Evolutionary conservation across 768 basidiomycete genomes (phyloP), one percentile per base, ranked within the genome.

Genomic region (Boletus reticuloceps): DNA sequence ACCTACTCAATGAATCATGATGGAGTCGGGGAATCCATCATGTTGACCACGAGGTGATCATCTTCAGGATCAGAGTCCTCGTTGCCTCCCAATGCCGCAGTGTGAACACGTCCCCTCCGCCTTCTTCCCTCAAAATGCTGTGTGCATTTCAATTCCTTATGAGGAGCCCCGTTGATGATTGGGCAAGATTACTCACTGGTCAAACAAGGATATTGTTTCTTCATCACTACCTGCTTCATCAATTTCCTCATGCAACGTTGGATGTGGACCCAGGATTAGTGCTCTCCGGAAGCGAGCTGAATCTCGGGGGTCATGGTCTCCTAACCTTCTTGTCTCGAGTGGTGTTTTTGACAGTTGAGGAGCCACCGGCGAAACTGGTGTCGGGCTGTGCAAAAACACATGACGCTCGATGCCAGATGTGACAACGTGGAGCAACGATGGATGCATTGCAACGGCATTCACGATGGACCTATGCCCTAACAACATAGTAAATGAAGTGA

Each of bases 391-490:
- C 13, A 92, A 69, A 19, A 84, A 62, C 25, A 91, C 77, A 56
- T 82, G 76, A 25, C 81, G 82, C 68, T 94, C 91, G 20, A 93
- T 80, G 4, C 91, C 91, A 5, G 85, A 76, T 5, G 89, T 89
- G 36, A 81, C 78, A 31, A 90, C 73, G 51, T 85, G 79, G 5
- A 87, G 79, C 40, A 86, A 75, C 20, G 80, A 75, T 2, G 91
- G 91, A 64, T 93, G 91, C 54, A 91, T 82, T 25, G 88, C 69
- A 4, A 81, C 75, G 0, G 83, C 81, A 64, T 93, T 94, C 43
- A 92, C 83, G 50, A 94, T 89, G 2, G 89, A 90, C 39, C 79
- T 73, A 65, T 92, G 89, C 5, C 89, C 88, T 84, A 51, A 46
- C 11, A 47, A 42, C 27, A 44, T 54, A 51, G 36, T 29, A 51